Evolutionary conservation across 257 asterid species (phyloP), one percentile per base, ranked within the genome.

Genomic region (Ajuga chamaepitys): DNA sequence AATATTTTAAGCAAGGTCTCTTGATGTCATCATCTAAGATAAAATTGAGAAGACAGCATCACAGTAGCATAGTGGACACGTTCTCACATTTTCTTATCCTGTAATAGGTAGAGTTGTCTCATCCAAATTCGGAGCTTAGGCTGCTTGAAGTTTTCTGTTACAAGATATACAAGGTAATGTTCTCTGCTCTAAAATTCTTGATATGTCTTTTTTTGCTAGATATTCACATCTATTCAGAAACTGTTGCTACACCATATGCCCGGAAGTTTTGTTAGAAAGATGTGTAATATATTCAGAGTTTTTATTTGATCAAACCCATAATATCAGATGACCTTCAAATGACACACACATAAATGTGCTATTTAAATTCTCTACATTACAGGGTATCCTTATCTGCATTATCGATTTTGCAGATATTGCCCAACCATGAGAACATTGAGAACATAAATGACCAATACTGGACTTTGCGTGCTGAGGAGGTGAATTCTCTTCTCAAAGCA

Each of bases 401-500:
- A 56, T 30, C 38, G 32, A 10, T 63, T 72, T 59, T 81, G 80
- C 92, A 91, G 98, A 85, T 91, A 58, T 86, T 91, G 56, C 98
- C 98, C 26, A 67, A 67, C 61, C 78, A 60, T 58, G 98, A 88
- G 78, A 91, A 86, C 75, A 91, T 88, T 72, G 98, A 91, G 75
- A 88, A 91, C 72, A 91, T 91, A 73, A 88, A 88, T 78, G 95
- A 88, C 73, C 96, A 91, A 57, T 88, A 88, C 78, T 91, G 98
- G 98, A 91, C 96, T 11, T 59, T 91, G 79, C 92, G 96, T 61
- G 95, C 96, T 26, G 98, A 91, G 79, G 98, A 91, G 95, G 96
- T 83, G 44, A 74, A 74, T 51, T 70, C 72, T 59, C 61, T 63
- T 73, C 38, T 38, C 77, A 52, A 68, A 25, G 18, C 48, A 48